These are phyloP conservation scores for Dendryphion nanum DNA, from an alignment of 2,329 filamentous ascomycete genomes.

Conservation along the genomic window DNA sequence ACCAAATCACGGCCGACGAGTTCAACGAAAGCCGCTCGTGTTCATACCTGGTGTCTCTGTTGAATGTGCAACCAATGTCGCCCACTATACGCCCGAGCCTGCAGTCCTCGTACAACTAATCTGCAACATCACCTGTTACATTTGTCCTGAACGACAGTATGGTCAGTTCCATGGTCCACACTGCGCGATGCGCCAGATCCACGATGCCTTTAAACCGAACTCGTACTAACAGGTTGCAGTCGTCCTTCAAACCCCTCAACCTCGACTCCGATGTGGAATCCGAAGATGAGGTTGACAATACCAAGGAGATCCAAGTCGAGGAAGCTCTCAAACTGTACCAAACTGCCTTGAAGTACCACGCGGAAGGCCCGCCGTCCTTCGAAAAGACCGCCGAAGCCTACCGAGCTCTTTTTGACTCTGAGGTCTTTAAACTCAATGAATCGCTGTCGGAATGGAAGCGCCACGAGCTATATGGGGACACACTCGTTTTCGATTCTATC, in stretches of 20 bases:
- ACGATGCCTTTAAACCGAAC: no score
- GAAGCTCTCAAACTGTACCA: constrained; percentile 96
- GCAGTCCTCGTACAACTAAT: no score
- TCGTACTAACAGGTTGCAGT: no score
- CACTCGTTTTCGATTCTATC: constrained; percentile 42
- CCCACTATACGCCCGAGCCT: no score
- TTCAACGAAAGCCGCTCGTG: no score
- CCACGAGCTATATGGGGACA: constrained; percentile 54
- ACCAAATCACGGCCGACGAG: no score
- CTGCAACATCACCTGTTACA: no score
- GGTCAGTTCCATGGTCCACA: no score
- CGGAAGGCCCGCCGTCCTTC: constrained; percentile 77
- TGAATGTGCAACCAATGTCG: no score
- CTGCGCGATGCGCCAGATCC: no score
- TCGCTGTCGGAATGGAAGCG: constrained; percentile 81
- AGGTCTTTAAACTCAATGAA: constrained; percentile 91
- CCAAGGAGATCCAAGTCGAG: constrained; percentile 94
- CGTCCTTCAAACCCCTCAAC: constrained; percentile 82
- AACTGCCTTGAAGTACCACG: constrained; percentile 83
- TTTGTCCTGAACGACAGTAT: no score
- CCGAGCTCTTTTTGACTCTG: constrained; percentile 78
- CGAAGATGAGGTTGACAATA: constrained; percentile 91
- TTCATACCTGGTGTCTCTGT: no score
- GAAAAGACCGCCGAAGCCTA: constrained; percentile 79
- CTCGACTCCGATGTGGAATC: constrained; percentile 87